These are phyloP conservation scores for Aspergillus leporis DNA, from an alignment of 495 filamentous ascomycete species.

Conservation along the genomic window DNA sequence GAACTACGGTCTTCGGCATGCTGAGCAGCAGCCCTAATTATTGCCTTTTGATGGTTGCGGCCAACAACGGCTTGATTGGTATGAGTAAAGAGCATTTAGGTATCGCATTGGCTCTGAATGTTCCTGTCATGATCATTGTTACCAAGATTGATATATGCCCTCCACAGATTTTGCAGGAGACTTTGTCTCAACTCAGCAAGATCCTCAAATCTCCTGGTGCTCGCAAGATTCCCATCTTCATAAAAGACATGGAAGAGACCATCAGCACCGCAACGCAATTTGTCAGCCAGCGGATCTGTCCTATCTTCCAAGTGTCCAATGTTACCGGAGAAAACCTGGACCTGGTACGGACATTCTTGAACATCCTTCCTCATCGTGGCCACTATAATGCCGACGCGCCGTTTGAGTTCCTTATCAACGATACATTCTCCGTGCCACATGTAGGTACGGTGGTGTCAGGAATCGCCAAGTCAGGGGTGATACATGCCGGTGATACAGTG, in stretches of 20 bases:
- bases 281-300: constrained; percentile 91
- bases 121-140: constrained; percentile 96
- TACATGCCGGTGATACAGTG: constrained; percentile 88
- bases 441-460: constrained; percentile 95
- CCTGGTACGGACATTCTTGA: constrained; percentile 84
- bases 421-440: constrained; percentile 98
- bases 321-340: constrained; percentile 87
- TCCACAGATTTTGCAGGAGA: constrained; percentile 92
- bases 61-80: constrained; percentile 94
- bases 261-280: constrained; percentile 96
- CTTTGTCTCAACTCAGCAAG: constrained; percentile 84
- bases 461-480: constrained; percentile 79
- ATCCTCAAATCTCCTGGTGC: constrained; percentile 94
- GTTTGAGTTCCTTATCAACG: constrained; percentile 96
- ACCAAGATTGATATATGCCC: constrained; percentile 99
- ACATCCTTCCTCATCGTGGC: constrained; percentile 93
- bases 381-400: constrained; percentile 85
- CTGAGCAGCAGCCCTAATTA: constrained; percentile 96
- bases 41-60: constrained; percentile 96
- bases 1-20: constrained; percentile 95
- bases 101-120: constrained; percentile 91
- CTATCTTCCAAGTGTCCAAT: constrained; percentile 97
- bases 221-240: constrained; percentile 95
- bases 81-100: constrained; percentile 99
- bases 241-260: constrained; percentile 87